Base-by-base conservation (phyloP, 768 basidiomycete genomes). In the Udeniomyces megalosporus region DNA sequence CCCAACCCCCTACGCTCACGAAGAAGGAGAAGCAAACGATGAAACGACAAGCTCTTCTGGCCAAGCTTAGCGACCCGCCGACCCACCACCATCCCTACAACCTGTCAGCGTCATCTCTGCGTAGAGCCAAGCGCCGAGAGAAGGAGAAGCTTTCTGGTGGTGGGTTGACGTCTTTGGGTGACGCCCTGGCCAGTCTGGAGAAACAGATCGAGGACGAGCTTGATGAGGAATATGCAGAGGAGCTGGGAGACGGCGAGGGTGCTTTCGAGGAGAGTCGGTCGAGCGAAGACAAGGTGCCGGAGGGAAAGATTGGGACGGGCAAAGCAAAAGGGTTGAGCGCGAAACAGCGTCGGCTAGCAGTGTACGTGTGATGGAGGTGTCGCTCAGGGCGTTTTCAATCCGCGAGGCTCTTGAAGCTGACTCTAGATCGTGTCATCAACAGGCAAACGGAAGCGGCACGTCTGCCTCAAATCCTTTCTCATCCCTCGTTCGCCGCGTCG, bases 21-120 rank as follows among this genome's bases (percentile, higher is more conserved):
- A 62, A 62, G 55, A 56, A 62, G 55, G 61, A 54, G 11, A 62
- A 62, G 47, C 61, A 53, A 54, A 45, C 61, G 31, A 20, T 57
- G 17, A 62, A 62, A 32, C 31, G 51, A 10, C 34, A 61, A 24
- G 60, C 60, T 28, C 28, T 61, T 11, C 60, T 61, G 3, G 50
- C 60, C 20, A 57, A 62, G 29, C 61, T 51, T n/a, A 34, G 31
- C 22, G 32, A 38, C 26, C 11, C 53, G 1, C 44, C 61, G 1
- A 17, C 46, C 17, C 46, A 47, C 57, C n/a, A 26, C 35, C 47
- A 34, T 20, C 61, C 53, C 1, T 53, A 62, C 47, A 34, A 46
- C 35, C 46, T 64, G 34, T 64, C 62, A 28, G 22, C 55, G 2
- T 64, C 62, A 11, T 8, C 62, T n/a, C 35, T 51, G 10, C 62